A percentile compares a stretch with the other conserved stretches of the same genome.
These are phyloP conservation scores for Cyberlindnera japonica DNA, from an alignment of 805 yeast genomes.

Conservation along the genomic window DNA sequence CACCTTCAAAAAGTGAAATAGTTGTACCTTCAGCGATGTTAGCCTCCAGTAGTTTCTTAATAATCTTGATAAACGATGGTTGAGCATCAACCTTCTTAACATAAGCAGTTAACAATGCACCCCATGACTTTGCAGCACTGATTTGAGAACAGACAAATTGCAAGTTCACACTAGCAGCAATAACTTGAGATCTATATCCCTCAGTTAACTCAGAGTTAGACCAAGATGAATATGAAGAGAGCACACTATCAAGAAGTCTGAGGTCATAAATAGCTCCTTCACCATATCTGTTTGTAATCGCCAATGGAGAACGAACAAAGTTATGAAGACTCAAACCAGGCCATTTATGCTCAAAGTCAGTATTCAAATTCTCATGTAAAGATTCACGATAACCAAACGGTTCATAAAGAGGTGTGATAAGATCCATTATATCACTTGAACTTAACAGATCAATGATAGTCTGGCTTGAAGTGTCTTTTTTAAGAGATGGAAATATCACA, in stretches of 20 bases:
- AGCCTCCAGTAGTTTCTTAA: slow-evolving; percentile 47
- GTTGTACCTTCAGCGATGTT: slow-evolving; percentile 51
- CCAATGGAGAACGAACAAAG: slow-evolving; percentile 47
- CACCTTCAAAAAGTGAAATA: slow-evolving; percentile 42
- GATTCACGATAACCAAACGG: slow-evolving; percentile 45
- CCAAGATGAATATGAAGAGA: slow-evolving; percentile 46
- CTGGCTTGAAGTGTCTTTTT: slow-evolving; percentile 37
- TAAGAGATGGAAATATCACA: slow-evolving; percentile 53
- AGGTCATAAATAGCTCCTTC: slow-evolving; percentile 54
- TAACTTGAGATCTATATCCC: slow-evolving; percentile 46
- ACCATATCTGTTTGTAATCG: slow-evolving; percentile 48
- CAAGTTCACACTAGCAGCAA: slow-evolving; percentile 56
- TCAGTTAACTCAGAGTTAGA: slow-evolving; percentile 20
- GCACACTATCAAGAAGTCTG: slow-evolving; percentile 56
- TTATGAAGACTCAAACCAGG: slow-evolving; percentile 44
- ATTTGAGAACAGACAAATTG: slow-evolving; percentile 66
- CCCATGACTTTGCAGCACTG: slow-evolving; percentile 69
- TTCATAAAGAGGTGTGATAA: slow-evolving; percentile 35
- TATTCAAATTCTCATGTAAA: slow-evolving; percentile 43
- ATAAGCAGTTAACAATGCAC: slow-evolving; percentile 68
- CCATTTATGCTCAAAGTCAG: slow-evolving; percentile 46
- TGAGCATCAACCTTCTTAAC: slow-evolving; percentile 40
- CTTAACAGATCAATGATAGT: slow-evolving; percentile 42
- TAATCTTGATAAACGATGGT: slow-evolving; percentile 36
- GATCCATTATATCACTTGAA: slow-evolving; percentile 32